Evolutionary conservation across 1,139 yeast species (phyloP), one percentile per base, ranked within the genome.

Genomic region (Candida smagusa): DNA sequence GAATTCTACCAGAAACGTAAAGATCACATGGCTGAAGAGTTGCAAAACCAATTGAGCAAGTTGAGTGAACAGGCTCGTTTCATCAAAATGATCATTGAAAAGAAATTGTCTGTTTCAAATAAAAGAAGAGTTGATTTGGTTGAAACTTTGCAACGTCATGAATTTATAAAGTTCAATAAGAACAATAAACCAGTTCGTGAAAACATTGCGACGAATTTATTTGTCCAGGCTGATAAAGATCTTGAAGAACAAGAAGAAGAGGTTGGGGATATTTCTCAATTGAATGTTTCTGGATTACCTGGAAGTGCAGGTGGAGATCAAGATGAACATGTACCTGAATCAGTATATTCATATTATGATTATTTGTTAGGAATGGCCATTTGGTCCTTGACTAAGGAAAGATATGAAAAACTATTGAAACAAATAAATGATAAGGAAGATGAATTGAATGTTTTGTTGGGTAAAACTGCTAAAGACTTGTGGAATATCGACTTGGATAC

Each of bases 1-100:
- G 97, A 90, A 44, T 87, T 72, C 59, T 94, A 92, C 58, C 97
- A 89, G 64, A 84, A 79, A 57, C 80, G 99, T 53, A 94, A 92
- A 57, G 97, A 90, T 53, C 73, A 73, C 56, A 66, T 88, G 72
- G 76, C 86, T 12, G 77, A 74, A 30, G 79, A 79, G 37, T 67
- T 88, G 42, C 84, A 84, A 48, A 79, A 84, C 58, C 89, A 84
- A 50, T 72, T 90, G 41, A 84, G 81, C 33, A 85, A 76, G 56
- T 67, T 90, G 28, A 65, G 84, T 8, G 83, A 84, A 46, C 97
- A 92, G 56, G 97, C 97, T 0, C 74, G 96, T 41, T 94, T 94
- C 60, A 84, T 94, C 47, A 89, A 89, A 60, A 64, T 89, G 75
- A 90, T 94, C 34, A 88, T 92, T 51, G 96, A 87, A 21, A 77